Conservation (phyloP, 2,329 filamentous ascomycete genomes). For the Escovopsis sp. region DNA sequence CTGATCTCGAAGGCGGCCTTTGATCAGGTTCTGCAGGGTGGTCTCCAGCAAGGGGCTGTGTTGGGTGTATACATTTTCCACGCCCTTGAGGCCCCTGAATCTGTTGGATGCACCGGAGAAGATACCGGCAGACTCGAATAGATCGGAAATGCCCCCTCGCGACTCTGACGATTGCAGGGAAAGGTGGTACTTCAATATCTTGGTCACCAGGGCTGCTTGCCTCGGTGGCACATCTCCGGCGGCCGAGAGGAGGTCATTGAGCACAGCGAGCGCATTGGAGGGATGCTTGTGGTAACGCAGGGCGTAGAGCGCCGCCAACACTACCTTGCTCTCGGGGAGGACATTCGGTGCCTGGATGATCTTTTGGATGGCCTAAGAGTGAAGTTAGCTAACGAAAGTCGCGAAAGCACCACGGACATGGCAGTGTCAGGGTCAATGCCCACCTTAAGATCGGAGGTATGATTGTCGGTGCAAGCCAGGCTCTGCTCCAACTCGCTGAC, state of each 20-base stretch:
- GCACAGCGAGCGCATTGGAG: conserved; percentile 66
- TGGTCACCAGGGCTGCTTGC: conserved; percentile 64
- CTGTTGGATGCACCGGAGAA: conserved; percentile 77
- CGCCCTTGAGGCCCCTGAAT: conserved; percentile 89
- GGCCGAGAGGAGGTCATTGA: conserved; percentile 73
- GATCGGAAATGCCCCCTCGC: conserved; percentile 69
- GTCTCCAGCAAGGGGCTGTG: conserved; percentile 79
- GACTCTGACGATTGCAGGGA: conserved; percentile 67
- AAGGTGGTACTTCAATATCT: conserved; percentile 70
- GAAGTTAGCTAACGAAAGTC: too few species aligned
- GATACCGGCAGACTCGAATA: conserved; percentile 83
- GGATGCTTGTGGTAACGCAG: conserved; percentile 81
- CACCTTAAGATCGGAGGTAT: conserved; percentile 80
- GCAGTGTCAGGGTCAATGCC: conserved; percentile 10
- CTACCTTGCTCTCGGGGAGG: conserved; percentile 68
- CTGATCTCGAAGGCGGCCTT: conserved; percentile 71
- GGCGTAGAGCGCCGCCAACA: conserved; percentile 85
- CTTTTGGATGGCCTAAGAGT: conserved; percentile 58
- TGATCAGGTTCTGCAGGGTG: conserved; percentile 85
- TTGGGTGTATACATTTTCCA: conserved; percentile 98
- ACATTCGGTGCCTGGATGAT: conserved; percentile 71
- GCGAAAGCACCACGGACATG: too few species aligned
- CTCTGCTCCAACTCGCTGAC: conserved; percentile 96
- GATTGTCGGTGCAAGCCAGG: conserved; percentile 91
- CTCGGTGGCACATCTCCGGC: conserved; percentile 66